A percentile compares a stretch with the other conserved stretches of the same genome.
Conservation (phyloP, 2,329 filamentous ascomycete species). For the Penicillium frequentans region DNA sequence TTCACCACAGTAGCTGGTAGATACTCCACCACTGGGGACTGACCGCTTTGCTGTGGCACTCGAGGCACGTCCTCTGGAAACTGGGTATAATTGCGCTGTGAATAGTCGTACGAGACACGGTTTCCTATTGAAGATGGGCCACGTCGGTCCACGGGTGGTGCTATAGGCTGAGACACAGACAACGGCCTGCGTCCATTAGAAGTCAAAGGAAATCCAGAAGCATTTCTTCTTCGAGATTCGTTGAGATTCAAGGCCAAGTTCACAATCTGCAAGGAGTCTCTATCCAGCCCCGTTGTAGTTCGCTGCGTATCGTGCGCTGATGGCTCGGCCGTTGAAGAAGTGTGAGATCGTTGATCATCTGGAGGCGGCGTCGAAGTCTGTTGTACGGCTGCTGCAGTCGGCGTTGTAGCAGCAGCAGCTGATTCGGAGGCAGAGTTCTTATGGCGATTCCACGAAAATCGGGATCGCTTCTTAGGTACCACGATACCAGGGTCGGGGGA, state of each 20-base stretch:
- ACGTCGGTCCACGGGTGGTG: conserved; percentile 22
- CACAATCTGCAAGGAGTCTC: conserved; percentile 86
- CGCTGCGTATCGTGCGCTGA: conserved; percentile 9
- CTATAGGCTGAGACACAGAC: conserved; percentile 24
- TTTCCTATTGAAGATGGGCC: conserved; percentile 14
- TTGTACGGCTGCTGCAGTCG: conserved; percentile 7
- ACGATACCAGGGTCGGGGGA: conserved; percentile 34
- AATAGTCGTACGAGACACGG: conserved; percentile 13
- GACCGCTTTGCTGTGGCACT: conserved; percentile 8
- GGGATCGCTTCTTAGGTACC: conserved; percentile 38
- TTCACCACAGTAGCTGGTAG: conserved; percentile 30
- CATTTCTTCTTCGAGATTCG: conserved; percentile 67
- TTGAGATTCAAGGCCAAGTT: conserved; percentile 88
- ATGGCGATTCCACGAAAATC: conserved; percentile 35
- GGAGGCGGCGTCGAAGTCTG: conserved; percentile 10
- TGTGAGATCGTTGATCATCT: conserved; percentile 11
- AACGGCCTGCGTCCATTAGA: conserved; percentile 36
- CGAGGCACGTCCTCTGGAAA: conserved; percentile 19
- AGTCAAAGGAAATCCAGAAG: conserved; percentile 58
- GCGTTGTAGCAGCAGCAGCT: conserved; percentile 19
- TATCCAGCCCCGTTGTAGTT: conserved; percentile 50
- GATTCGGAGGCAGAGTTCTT: conserved; percentile 34
- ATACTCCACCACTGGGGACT: conserved; percentile 27
- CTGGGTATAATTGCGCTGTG: conserved; percentile 26
- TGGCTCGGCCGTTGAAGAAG: conserved; percentile 13